A percentile compares a stretch with the other conserved stretches of the same genome.
Evolutionary conservation across 208 protist species (phyloP).

Genomic region (Leishmania major): DNA sequence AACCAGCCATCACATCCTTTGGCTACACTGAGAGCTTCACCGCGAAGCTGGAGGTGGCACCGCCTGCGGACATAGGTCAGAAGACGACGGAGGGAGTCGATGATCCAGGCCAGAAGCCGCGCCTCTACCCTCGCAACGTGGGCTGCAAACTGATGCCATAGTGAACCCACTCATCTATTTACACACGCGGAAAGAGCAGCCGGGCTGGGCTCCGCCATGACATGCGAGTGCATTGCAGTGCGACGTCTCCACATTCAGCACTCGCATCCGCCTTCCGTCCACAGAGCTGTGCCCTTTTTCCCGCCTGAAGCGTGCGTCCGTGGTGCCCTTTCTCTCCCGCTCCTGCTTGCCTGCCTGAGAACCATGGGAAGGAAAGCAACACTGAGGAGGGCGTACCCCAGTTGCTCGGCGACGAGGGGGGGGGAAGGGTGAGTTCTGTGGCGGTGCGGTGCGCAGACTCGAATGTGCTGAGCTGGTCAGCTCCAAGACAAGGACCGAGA

Average conservation of each 20-base stretch:
- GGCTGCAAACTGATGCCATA: slow-evolving; percentile 91
- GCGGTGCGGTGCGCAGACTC: background rate
- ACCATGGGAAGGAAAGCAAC: background rate
- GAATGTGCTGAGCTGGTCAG: background rate
- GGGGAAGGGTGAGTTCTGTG: background rate
- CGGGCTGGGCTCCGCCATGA: background rate
- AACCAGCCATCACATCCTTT: slow-evolving; percentile 87
- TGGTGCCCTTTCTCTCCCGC: background rate
- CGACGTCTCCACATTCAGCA: background rate
- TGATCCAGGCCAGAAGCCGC: slow-evolving; percentile 87
- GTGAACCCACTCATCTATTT: background rate
- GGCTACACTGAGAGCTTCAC: slow-evolving; percentile 89
- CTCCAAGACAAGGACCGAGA: background rate
- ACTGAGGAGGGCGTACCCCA: background rate
- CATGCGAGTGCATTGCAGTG: background rate
- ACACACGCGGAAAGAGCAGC: background rate
- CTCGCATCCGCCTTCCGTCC: background rate
- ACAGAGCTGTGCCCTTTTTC: background rate
- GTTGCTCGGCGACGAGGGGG: background rate
- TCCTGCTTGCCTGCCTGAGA: background rate
- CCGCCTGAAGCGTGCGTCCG: background rate
- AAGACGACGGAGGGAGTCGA: slow-evolving; percentile 85
- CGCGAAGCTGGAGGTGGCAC: slow-evolving; percentile 82
- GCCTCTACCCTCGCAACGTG: slow-evolving; percentile 83
- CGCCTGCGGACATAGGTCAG: slow-evolving; percentile 86